Percentiles rank a stretch among this genome's conserved stretches.
Conservation (phyloP, 208 protist species). For the Trypanosoma conorhini region DNA sequence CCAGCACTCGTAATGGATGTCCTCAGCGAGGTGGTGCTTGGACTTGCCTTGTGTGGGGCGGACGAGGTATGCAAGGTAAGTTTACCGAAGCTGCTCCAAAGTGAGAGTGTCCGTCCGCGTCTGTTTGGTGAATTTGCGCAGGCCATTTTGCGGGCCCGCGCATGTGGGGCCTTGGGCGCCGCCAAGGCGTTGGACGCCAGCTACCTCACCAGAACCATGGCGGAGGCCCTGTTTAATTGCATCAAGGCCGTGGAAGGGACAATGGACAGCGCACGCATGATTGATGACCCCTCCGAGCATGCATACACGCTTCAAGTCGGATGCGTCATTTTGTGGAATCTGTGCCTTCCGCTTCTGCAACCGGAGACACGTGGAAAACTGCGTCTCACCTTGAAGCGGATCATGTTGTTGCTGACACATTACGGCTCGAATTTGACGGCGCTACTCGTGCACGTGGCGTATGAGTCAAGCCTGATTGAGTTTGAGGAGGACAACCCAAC, state of each 20-base stretch:
- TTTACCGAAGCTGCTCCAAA: conserved; percentile 20
- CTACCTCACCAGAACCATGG: conserved; percentile 42
- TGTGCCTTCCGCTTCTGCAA: conserved; percentile 56
- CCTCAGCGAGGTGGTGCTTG: conserved; percentile 71
- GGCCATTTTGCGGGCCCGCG: conserved; percentile 32
- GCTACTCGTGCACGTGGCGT: conserved; percentile 50
- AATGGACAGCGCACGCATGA: conserved; percentile 62
- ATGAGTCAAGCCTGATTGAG: conserved; percentile 62
- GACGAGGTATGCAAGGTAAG: conserved; percentile 29
- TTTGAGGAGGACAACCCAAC: conserved; percentile 75
- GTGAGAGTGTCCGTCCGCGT: conserved; percentile 42
- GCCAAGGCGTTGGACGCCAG: conserved; percentile 43
- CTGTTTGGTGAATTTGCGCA: conserved; percentile 49
- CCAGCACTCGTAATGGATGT: conserved; percentile 61
- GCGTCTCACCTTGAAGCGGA: conserved; percentile 35
- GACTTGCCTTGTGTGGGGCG: conserved; percentile 52
- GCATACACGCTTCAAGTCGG: conserved; percentile 59
- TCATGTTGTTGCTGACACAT: conserved; percentile 22
- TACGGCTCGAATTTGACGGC: conserved; percentile 15
- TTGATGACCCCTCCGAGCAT: conserved; percentile 66
- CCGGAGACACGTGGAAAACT: conserved; percentile 39
- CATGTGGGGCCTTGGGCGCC: conserved; percentile 26
- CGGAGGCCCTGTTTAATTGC: conserved; percentile 30
- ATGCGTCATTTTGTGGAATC: conserved; percentile 73
- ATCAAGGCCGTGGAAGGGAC: conserved; percentile 51